phyloP scores from a whole-genome alignment of 2,329 filamentous ascomycete species.

The Scorias spongiosa region DNA sequence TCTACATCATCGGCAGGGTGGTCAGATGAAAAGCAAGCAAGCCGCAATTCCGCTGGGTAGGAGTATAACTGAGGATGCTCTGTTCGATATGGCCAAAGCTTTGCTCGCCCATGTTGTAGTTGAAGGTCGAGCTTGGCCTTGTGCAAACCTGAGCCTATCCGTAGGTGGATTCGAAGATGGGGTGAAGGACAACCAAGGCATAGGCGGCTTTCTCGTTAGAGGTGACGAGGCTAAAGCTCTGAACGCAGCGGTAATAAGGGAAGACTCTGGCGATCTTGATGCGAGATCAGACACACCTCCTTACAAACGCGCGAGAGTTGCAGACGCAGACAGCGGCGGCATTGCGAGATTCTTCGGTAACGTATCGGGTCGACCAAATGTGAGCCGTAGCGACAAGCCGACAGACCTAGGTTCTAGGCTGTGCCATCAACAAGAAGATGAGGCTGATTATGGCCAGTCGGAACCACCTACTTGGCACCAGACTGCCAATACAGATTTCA shows the following conservation, averaged over 20 bases:
- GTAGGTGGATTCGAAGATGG: constrained; percentile 90
- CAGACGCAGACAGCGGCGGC: constrained; percentile 11
- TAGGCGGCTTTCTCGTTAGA: constrained; percentile 68
- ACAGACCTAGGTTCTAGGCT: too few relatives aligned
- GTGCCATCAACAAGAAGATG: too few relatives aligned
- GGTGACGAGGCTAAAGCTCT: constrained; percentile 41
- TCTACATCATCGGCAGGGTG: constrained; percentile 62
- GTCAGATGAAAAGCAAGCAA: constrained; percentile 60
- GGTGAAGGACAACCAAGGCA: constrained; percentile 67
- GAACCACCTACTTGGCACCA: too few relatives aligned
- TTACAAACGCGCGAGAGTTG: constrained; percentile 22
- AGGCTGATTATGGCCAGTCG: too few relatives aligned
- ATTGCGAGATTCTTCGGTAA: constrained; percentile 22
- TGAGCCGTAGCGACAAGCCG: constrained; percentile 6
- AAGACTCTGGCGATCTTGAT: constrained; percentile 12
- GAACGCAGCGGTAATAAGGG: constrained; percentile 11
- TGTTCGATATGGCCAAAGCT: constrained; percentile 63
- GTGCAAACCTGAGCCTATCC: constrained; percentile 73
- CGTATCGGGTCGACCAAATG: constrained; percentile 5
- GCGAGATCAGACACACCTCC: constrained; percentile 10
- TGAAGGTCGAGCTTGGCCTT: constrained; percentile 77
- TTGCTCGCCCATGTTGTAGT: constrained; percentile 62
- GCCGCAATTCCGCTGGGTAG: constrained; percentile 63
- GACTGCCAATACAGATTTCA: too few relatives aligned
- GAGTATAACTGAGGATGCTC: constrained; percentile 51